Conservation (phyloP, 768 basidiomycete species). For the Tricholoma flavovirens region DNA sequence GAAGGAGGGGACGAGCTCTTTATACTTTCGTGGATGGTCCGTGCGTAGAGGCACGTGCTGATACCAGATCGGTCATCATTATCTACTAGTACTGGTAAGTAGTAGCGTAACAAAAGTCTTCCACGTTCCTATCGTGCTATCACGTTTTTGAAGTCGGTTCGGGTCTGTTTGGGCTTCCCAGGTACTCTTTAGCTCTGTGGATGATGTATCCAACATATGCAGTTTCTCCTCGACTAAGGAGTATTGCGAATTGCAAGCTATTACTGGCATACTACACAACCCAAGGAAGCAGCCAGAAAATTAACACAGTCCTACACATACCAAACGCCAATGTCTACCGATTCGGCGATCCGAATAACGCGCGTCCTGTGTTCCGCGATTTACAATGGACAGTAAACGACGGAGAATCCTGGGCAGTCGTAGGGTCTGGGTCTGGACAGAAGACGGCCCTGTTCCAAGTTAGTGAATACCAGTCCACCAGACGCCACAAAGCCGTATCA, state of each 20-base stretch:
- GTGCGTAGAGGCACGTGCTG: conserved; percentile 13
- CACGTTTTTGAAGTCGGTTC: too few relatives aligned
- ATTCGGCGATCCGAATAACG: conserved; percentile 49
- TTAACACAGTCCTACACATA: conserved; percentile 28
- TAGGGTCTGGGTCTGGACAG: conserved; percentile 59
- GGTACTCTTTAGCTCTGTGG: too few relatives aligned
- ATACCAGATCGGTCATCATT: too few relatives aligned
- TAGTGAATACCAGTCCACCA: conserved; percentile 10
- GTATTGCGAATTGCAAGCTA: background rate
- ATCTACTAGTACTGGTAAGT: too few relatives aligned
- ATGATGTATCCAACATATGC: background rate
- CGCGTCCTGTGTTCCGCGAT: conserved; percentile 44
- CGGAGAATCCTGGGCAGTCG: conserved; percentile 70
- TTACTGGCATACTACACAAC: background rate
- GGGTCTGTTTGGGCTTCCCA: too few relatives aligned
- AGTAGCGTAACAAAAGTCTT: too few relatives aligned
- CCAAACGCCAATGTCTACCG: conserved; percentile 49
- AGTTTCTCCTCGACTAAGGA: background rate
- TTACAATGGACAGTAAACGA: conserved; percentile 56
- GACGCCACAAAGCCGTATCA: background rate
- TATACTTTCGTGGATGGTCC: conserved; percentile 14
- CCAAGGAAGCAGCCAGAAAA: background rate
- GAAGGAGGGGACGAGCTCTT: conserved; percentile 3
- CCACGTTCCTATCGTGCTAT: background rate
- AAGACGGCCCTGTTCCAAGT: conserved; percentile 66